Evolutionary conservation across 139 green algal genomes (phyloP).

Genomic region (Chlamydomonas schloesseri): DNA sequence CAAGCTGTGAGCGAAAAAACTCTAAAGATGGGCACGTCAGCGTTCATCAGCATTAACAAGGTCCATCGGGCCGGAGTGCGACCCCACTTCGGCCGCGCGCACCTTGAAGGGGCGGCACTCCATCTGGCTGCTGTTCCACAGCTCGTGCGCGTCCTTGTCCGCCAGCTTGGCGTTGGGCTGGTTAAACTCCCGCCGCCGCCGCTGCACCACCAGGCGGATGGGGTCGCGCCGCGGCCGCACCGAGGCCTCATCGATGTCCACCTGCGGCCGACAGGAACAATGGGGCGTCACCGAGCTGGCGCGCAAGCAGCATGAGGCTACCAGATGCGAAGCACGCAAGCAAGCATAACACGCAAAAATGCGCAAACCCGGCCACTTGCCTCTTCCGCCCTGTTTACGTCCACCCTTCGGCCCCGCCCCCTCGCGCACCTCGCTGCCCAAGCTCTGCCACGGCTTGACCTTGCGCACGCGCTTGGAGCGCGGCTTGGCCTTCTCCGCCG

Average conservation of each 20-base stretch:
- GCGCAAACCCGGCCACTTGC: too few relatives aligned
- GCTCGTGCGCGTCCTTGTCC: constrained; percentile 82
- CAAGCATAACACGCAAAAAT: too few relatives aligned
- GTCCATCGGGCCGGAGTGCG: too few relatives aligned
- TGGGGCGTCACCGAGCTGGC: too few relatives aligned
- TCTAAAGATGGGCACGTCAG: too few relatives aligned
- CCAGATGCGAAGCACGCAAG: too few relatives aligned
- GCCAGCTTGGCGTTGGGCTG: constrained; percentile 56
- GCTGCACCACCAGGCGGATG: constrained; percentile 61
- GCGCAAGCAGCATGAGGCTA: too few relatives aligned
- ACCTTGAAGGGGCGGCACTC: constrained; percentile 63
- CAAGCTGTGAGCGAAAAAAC: background rate
- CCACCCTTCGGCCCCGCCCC: too few relatives aligned
- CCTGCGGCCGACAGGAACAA: constrained; percentile 24
- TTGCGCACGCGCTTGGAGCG: constrained; percentile 46
- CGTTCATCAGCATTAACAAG: too few relatives aligned
- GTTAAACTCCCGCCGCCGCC: constrained; percentile 68
- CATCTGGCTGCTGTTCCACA: constrained; percentile 82
- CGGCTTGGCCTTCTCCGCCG: constrained; percentile 55
- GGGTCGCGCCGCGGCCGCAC: constrained; percentile 48
- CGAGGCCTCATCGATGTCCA: constrained; percentile 70
- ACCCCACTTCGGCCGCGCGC: too few relatives aligned
- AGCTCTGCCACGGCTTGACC: constrained; percentile 57
- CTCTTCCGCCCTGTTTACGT: too few relatives aligned
- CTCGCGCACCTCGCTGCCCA: constrained; percentile 52